Evolutionary conservation across 768 basidiomycete species (phyloP), one percentile per base, ranked within the genome.

Genomic region (Grammothele lineata): DNA sequence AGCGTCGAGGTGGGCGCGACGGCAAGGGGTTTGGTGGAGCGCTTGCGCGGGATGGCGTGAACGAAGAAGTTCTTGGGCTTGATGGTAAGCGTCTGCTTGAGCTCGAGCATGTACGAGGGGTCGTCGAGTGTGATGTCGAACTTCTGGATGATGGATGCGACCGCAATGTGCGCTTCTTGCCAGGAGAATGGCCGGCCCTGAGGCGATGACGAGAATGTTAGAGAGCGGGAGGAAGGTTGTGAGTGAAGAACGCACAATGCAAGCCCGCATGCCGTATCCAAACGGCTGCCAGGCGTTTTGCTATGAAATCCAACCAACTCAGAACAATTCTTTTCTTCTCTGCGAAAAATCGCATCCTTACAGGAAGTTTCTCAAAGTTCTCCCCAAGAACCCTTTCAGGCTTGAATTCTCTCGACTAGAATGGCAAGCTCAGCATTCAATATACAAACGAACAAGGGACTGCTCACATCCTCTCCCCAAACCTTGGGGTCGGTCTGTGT

Each of bases 301-400:
- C 71, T 72, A 34, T 11, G 10, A 35, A 9, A n/a, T n/a, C n/a
- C n/a, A n/a, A n/a, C n/a, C n/a, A n/a, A n/a, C n/a, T n/a, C n/a
- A n/a, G n/a, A n/a, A n/a, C 10, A 26, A 18, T 37, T 23, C 22
- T 21, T n/a, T 17, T 18, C 7, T 25, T 22, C 4, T 12, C 19
- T n/a, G n/a, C 23, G 33, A 2, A 23, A 12, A 37, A 32, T 2
- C 12, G 26, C 24, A 12, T n/a, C 50, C 67, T 35, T 50, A 66
- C 70, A 1, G 75, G 75, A 7, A 75, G 60, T 9, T 67, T 65
- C 55, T 74, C 74, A 49, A 75, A 77, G 44, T 69, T 69, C n/a
- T 71, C 74, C 46, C 73, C 70, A 27, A 75, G 53, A 72, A 77
- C 72, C 11, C 75, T 64, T 51, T 76, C 75, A 0, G 75, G 75